Evolutionary conservation across 495 filamentous ascomycete species (phyloP).

Genomic region (Bacidia rubella): DNA sequence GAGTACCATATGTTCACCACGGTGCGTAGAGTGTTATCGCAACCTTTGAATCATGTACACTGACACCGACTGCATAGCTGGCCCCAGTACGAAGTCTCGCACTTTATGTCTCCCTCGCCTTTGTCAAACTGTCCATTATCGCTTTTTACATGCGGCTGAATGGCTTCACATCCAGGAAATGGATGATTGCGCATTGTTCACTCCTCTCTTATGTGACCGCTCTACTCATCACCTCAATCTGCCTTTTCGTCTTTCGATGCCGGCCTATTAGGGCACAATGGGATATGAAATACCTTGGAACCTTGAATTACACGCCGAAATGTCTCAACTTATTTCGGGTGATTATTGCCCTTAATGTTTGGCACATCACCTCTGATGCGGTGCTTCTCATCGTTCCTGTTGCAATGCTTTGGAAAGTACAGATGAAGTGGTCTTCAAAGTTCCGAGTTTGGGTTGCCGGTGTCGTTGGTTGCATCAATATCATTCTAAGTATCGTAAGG

Average conservation of each 20-base stretch:
- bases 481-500: background rate
- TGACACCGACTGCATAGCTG: background rate
- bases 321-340: slow-evolving; percentile 1
- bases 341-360: background rate
- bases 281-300: background rate
- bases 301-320: background rate
- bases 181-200: slow-evolving; percentile 7
- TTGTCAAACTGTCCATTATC: slow-evolving; percentile 19
- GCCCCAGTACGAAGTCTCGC: too few relatives aligned
- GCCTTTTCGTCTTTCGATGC: slow-evolving; percentile 9
- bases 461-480: background rate
- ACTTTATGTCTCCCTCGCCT: slow-evolving; percentile 12
- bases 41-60: background rate
- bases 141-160: slow-evolving; percentile 15
- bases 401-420: slow-evolving; percentile 12
- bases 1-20: too few relatives aligned
- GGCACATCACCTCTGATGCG: slow-evolving; percentile 12
- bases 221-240: slow-evolving; percentile 4
- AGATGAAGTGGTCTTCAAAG: slow-evolving; percentile 10
- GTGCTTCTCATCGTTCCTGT: slow-evolving; percentile 11
- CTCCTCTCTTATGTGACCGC: slow-evolving; percentile 9
- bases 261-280: background rate
- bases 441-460: slow-evolving; percentile 9
- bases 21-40: too few relatives aligned
- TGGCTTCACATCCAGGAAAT: slow-evolving; percentile 9